These are phyloP conservation scores for Paecilomyces sp. DNA, from an alignment of 2,329 filamentous ascomycete genomes.

Conservation along the genomic window DNA sequence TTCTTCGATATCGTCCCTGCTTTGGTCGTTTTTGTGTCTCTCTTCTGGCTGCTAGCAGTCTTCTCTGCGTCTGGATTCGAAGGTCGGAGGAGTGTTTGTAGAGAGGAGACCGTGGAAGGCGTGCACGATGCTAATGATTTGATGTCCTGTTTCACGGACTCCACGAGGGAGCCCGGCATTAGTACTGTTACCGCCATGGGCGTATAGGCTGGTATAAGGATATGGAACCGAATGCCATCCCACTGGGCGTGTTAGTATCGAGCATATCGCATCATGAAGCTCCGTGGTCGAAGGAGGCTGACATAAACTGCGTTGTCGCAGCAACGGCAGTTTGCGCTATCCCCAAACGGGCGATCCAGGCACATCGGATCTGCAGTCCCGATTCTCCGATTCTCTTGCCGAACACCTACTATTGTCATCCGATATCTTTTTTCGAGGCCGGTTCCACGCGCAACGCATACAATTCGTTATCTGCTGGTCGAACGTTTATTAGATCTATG, in stretches of 20 bases:
- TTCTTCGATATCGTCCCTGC: slow-evolving; percentile 13
- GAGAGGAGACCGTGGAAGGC: slow-evolving; percentile 29
- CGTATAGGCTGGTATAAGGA: neutral
- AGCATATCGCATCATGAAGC: neutral
- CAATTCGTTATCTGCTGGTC: neutral
- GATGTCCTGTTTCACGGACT: slow-evolving; percentile 49
- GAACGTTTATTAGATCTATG: neutral
- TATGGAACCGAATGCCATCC: slow-evolving; percentile 2
- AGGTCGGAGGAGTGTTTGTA: slow-evolving; percentile 31
- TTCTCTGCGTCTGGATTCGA: slow-evolving; percentile 14
- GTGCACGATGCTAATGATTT: slow-evolving; percentile 50
- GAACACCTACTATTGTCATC: slow-evolving; percentile 4
- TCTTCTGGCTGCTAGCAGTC: slow-evolving; percentile 13
- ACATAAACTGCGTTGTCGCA: slow-evolving; percentile 4
- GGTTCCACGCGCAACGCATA: neutral
- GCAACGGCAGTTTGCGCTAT: slow-evolving; percentile 11
- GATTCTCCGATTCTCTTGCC: neutral
- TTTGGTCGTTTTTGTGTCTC: slow-evolving; percentile 17
- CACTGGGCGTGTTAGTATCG: neutral
- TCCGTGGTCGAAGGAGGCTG: neutral
- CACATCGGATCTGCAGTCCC: neutral
- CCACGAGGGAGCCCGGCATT: slow-evolving; percentile 21
- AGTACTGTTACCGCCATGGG: slow-evolving; percentile 27
- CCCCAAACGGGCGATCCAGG: slow-evolving; percentile 2
- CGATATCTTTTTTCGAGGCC: slow-evolving; percentile 6